These are phyloP conservation scores for Pseudoperonospora humuli DNA, from an alignment of 352 stramenopile genomes.

Conservation along the genomic window DNA sequence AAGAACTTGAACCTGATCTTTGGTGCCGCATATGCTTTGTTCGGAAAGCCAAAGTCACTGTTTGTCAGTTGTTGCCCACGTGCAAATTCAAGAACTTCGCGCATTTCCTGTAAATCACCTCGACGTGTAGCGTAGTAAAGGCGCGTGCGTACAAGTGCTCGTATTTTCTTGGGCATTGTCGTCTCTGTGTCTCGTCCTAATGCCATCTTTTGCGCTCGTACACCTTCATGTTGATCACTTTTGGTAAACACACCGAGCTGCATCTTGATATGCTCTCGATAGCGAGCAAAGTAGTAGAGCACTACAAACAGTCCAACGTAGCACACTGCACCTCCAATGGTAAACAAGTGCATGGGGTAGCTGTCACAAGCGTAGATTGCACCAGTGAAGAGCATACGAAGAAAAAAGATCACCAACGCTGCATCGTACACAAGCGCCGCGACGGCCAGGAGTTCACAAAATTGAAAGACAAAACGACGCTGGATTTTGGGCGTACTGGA, in stretches of 20 bases:
- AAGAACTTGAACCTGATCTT: conserved; percentile 45
- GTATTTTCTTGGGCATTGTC: conserved; percentile 29
- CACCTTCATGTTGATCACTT: conserved; percentile 45
- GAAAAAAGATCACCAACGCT: conserved; percentile 42
- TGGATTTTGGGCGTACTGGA: conserved; percentile 23
- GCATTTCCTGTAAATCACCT: conserved; percentile 50
- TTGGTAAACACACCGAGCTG: conserved; percentile 62
- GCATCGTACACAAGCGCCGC: conserved; percentile 31
- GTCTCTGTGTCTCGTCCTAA: conserved; percentile 17
- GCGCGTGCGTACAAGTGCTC: conserved; percentile 36
- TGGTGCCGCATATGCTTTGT: conserved; percentile 30
- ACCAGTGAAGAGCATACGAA: conserved; percentile 62
- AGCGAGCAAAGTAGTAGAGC: conserved; percentile 56
- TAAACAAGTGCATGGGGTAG: conserved; percentile 36
- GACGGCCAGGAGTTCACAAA: conserved; percentile 60
- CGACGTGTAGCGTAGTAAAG: conserved; percentile 55
- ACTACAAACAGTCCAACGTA: conserved; percentile 46
- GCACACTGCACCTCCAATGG: conserved; percentile 29
- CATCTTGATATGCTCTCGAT: conserved; percentile 79
- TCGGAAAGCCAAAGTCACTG: conserved; percentile 37
- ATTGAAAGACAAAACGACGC: conserved; percentile 52
- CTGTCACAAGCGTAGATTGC: conserved; percentile 38
- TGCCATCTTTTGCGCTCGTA: conserved; percentile 34
- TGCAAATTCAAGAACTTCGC: conserved; percentile 35
- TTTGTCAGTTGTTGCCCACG: conserved; percentile 19